Evolutionary conservation across 495 filamentous ascomycete genomes (phyloP).

Genomic region (Trichoderma orchidacearum): DNA sequence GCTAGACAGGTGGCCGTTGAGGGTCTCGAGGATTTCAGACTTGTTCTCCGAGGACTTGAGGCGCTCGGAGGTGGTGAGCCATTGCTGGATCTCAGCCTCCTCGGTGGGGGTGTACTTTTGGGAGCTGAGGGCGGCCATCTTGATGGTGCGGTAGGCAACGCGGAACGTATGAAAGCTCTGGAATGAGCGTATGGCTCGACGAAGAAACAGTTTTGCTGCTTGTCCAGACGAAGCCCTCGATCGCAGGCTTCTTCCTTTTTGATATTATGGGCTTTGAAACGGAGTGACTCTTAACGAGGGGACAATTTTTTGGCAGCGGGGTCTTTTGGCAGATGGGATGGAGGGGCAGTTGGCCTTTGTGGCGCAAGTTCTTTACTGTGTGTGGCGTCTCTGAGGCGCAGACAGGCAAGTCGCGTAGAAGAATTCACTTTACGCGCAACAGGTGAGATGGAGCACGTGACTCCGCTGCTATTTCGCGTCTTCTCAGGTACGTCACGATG

Average conservation of each 20-base stretch:
- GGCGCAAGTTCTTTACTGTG: background rate
- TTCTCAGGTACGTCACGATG: background rate
- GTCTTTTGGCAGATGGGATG: background rate
- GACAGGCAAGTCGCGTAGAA: background rate
- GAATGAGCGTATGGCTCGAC: constrained; percentile 25
- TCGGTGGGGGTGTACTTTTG: constrained; percentile 62
- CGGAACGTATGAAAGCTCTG: constrained; percentile 20
- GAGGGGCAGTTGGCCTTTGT: constrained; percentile 1
- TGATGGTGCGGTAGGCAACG: constrained; percentile 13
- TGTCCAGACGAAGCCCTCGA: background rate
- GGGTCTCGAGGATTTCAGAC: constrained; percentile 52
- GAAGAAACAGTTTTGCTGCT: constrained; percentile 34
- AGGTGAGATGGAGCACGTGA: constrained; percentile 9
- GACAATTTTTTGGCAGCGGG: background rate
- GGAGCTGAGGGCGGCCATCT: constrained; percentile 51
- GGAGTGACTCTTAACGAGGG: background rate
- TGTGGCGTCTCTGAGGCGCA: background rate
- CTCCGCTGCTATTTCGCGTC: constrained; percentile 17
- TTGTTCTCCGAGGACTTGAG: constrained; percentile 48
- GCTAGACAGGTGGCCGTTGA: constrained; percentile 77
- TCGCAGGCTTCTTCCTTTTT: background rate
- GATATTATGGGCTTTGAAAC: background rate
- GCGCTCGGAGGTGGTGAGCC: constrained; percentile 61
- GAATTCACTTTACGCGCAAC: background rate
- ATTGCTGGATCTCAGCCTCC: constrained; percentile 74